Base-by-base conservation (phyloP, 306 rosid genomes). In the Astragalus membranaceus region DNA sequence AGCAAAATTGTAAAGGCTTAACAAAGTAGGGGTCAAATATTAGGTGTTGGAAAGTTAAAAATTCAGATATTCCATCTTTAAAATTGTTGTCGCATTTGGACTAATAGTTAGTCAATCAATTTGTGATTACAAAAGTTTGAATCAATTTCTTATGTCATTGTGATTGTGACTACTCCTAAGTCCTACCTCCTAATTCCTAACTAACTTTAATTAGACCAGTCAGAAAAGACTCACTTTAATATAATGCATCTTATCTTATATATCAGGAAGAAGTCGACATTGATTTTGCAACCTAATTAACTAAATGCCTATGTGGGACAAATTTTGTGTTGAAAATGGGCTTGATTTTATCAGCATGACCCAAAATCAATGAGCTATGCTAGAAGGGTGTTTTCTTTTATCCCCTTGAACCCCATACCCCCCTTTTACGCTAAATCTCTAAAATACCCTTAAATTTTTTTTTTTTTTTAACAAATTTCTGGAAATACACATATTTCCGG, bases 11-110 rank as follows among this genome's bases (percentile, higher is more conserved):
- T 50, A 35, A 37, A 20, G 42, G 61, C 32, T 36, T 12, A 47
- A 61, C 32, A 12, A 51, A 49, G 2, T 58, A 26, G 20, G 64
- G 71, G 65, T 69, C 76, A 60, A 76, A 69, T 12, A 52, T 61
- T 60, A 14, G 10, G 13, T 51, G 12, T 50, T 50, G 49, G 64
- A 69, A 69, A 47, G 75, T 39, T 67, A 29, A 59, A 50, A n/a
- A 43, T 39, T n/a, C 30, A 64, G 10, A 5, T 35, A 55, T 14
- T 33, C 65, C 43, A 10, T 39, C 44, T 59, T 46, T 16, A 29
- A 74, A 64, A 53, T 32, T 74, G 69, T 36, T 36, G 44, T 59
- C 70, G 41, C 49, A 68, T 76, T 68, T 76, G 56, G 75, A 76
- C 80, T 59, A 50, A 60, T 29, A 58, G 58, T 67, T 37, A 39